phyloP scores from a whole-genome alignment of 169 alveolate species.

The Plasmodium ovale region DNA sequence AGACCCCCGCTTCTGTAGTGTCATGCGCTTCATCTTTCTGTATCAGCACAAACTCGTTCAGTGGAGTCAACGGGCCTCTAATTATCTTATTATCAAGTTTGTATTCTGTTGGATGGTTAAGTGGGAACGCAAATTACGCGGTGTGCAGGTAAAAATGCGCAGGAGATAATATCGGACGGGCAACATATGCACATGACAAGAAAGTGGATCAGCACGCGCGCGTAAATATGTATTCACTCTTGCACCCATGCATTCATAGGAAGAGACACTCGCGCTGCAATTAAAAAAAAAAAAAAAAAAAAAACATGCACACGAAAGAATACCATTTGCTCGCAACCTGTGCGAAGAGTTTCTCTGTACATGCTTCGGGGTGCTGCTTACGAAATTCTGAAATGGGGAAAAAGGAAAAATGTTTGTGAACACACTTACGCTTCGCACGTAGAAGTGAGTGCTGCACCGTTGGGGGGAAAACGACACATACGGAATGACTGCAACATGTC shows the following conservation, averaged over 20 bases:
- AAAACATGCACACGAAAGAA: not conserved
- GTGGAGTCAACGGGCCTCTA: conserved; percentile 69
- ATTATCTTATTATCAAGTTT: conserved; percentile 57
- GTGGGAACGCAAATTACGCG: not conserved
- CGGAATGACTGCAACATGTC: not conserved
- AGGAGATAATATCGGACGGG: not conserved
- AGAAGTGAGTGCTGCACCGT: too few species aligned
- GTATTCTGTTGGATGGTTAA: not conserved
- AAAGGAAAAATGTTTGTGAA: not conserved
- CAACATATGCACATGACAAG: not conserved
- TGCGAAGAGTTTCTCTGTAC: conserved; percentile 29
- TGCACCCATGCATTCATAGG: not conserved
- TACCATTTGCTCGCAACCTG: conserved; percentile 61
- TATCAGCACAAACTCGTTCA: conserved; percentile 55
- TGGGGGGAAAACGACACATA: too few species aligned
- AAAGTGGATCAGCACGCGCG: not conserved
- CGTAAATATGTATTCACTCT: not conserved
- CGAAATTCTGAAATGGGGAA: conserved; percentile 37
- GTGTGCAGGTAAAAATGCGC: not conserved
- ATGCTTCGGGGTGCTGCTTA: conserved; percentile 42
- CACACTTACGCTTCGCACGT: not conserved
- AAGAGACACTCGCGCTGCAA: not conserved
- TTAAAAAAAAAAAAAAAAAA: not conserved
- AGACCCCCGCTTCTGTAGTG: conserved; percentile 74
- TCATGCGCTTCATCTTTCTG: conserved; percentile 64